Evolutionary conservation across 164 flowering plant genomes (phyloP).

Genomic region (Platanus orientalis): DNA sequence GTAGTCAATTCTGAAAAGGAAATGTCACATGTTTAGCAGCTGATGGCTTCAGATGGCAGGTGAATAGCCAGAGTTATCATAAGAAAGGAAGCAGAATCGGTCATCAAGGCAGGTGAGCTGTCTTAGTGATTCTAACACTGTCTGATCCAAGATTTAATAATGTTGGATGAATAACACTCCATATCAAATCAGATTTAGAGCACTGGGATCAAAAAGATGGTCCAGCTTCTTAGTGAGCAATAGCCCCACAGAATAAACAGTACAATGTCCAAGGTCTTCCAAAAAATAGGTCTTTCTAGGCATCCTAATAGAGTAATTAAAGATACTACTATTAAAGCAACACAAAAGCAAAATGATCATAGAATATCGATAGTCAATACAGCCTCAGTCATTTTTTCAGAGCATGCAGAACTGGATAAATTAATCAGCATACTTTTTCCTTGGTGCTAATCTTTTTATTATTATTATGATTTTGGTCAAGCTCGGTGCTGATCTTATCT

Average conservation of each 20-base stretch:
- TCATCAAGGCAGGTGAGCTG: not conserved
- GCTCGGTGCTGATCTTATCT: too few relatives aligned
- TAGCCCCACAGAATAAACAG: not conserved
- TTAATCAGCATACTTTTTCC: too few relatives aligned
- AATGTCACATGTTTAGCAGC: constrained; percentile 7
- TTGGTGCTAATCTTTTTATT: too few relatives aligned
- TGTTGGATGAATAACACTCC: not conserved
- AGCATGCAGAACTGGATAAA: too few relatives aligned
- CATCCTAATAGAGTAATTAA: too few relatives aligned
- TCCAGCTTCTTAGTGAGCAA: not conserved
- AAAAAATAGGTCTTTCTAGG: not conserved
- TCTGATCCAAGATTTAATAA: not conserved
- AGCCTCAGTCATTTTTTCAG: too few relatives aligned
- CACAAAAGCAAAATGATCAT: too few relatives aligned
- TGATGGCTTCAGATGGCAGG: constrained; percentile 1
- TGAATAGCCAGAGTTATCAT: not conserved
- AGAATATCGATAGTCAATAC: too few relatives aligned
- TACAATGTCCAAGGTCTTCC: not conserved
- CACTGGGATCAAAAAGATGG: not conserved
- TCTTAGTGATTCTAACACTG: not conserved
- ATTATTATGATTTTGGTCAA: too few relatives aligned
- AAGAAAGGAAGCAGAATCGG: not conserved
- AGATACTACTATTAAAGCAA: too few relatives aligned
- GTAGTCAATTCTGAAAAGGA: constrained; percentile 69
- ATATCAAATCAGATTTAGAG: not conserved